Conservation (phyloP, 345 rosid genomes). For the Corchorus capsularis region DNA sequence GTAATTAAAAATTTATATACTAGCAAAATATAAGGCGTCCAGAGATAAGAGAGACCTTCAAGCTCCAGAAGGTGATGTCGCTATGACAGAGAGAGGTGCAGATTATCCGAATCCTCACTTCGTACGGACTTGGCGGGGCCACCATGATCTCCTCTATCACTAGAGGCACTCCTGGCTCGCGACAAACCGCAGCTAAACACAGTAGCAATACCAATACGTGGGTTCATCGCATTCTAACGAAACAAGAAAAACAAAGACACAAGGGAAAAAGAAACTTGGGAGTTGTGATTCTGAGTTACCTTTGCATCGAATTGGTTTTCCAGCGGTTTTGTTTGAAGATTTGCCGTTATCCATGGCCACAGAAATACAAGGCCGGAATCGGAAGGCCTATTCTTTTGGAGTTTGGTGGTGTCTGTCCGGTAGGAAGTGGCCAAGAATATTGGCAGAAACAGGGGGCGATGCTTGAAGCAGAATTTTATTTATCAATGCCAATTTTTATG, state of each 20-base stretch:
- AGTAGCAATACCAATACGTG: constrained; percentile 3
- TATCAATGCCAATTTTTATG: too few species aligned
- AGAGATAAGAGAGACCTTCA: constrained; percentile 46
- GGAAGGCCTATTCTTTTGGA: too few species aligned
- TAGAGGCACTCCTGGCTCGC: constrained; percentile 71
- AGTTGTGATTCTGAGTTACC: constrained; percentile 31
- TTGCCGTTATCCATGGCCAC: constrained; percentile 37
- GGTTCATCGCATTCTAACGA: background rate
- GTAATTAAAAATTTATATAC: too few species aligned
- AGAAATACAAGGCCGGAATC: background rate
- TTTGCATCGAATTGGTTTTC: constrained; percentile 68
- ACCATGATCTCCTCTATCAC: constrained; percentile 78
- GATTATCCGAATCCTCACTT: constrained; percentile 72
- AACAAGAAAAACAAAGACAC: background rate
- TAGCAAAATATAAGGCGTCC: background rate
- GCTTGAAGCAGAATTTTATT: too few species aligned
- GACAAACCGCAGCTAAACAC: constrained; percentile 64
- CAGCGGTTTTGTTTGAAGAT: constrained; percentile 25
- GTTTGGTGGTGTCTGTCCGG: too few species aligned
- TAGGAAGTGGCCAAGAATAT: too few species aligned
- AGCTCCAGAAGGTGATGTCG: constrained; percentile 73
- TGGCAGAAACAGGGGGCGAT: background rate
- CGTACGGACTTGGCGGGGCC: constrained; percentile 67
- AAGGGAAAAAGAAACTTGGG: background rate
- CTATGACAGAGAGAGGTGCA: constrained; percentile 83